phyloP scores from a whole-genome alignment of 352 stramenopile genomes.

The Phytophthora brassicae region DNA sequence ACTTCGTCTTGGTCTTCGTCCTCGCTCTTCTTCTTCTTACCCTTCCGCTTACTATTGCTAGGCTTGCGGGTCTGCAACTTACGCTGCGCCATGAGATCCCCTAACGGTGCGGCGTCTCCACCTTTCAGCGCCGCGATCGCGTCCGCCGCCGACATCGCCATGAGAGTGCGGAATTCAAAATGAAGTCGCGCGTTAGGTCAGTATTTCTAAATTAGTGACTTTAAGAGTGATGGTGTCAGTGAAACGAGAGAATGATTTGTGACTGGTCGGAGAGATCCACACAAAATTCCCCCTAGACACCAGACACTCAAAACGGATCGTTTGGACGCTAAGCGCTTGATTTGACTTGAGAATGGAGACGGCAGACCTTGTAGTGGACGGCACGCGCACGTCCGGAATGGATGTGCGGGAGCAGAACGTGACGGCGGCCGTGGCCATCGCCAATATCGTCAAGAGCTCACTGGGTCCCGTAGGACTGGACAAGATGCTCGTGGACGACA shows the following conservation, averaged over 20 bases:
- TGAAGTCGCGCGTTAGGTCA: constrained; percentile 1
- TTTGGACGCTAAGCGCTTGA: constrained; percentile 34
- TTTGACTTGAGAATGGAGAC: constrained; percentile 49
- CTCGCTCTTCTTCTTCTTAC: constrained; percentile 31
- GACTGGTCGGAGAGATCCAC: constrained; percentile 42
- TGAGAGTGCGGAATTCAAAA: constrained; percentile 27
- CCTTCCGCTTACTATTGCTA: constrained; percentile 22
- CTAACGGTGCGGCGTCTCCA: constrained; percentile 38
- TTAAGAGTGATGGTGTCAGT: constrained; percentile 5
- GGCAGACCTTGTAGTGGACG: constrained; percentile 88
- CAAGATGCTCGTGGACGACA: constrained; percentile 99
- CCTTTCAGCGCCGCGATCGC: constrained; percentile 45
- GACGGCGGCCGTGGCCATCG: constrained; percentile 97
- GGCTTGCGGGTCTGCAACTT: constrained; percentile 33
- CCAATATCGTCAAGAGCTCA: constrained; percentile 99
- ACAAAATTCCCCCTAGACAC: constrained; percentile 55
- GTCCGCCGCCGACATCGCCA: constrained; percentile 29
- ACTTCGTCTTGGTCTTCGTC: constrained; percentile 13
- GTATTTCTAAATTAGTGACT: background rate
- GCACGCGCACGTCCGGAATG: constrained; percentile 90
- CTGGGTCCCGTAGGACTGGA: constrained; percentile 98
- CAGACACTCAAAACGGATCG: constrained; percentile 25
- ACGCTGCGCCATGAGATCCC: constrained; percentile 36
- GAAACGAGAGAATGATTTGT: background rate
- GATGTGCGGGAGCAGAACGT: constrained; percentile 96